Conservation (phyloP, 169 alveolate genomes). For the Plasmodium coatneyi region DNA sequence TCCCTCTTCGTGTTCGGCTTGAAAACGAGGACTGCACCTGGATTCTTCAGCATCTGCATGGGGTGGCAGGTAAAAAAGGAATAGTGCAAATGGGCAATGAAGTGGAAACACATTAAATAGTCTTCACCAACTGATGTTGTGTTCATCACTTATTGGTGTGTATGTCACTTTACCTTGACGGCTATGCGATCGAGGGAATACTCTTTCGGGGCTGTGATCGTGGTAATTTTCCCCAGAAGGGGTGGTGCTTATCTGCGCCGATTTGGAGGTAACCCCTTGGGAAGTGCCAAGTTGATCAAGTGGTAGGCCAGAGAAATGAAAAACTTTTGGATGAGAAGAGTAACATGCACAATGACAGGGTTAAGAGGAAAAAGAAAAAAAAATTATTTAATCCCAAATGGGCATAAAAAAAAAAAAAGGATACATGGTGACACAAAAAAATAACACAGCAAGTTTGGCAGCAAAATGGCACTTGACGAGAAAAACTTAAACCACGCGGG, state of each 20-base stretch:
- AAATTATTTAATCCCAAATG: not conserved
- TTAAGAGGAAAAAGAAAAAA: no score
- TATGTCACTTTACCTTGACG: not conserved
- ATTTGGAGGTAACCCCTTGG: not conserved
- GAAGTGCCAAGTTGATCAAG: not conserved
- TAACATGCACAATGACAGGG: not conserved
- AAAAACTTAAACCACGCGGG: not conserved
- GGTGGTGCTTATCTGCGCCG: not conserved
- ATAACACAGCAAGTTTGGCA: not conserved
- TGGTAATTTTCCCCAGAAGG: not conserved
- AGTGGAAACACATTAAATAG: not conserved
- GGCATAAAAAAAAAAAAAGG: not conserved
- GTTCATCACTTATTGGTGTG: not conserved
- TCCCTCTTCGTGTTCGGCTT: slow-evolving; percentile 88
- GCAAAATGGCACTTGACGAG: not conserved
- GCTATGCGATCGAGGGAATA: not conserved
- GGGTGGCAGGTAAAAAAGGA: not conserved
- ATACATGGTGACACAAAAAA: not conserved
- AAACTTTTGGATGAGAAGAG: not conserved
- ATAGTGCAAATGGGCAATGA: no score
- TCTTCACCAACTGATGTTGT: not conserved
- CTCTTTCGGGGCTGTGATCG: no score
- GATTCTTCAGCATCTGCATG: slow-evolving; percentile 40
- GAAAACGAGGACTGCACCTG: slow-evolving; percentile 84
- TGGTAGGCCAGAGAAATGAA: not conserved